Percentiles rank a stretch among this genome's conserved stretches.
Evolutionary conservation across 2,329 filamentous ascomycete species (phyloP).

Genomic region (Colletotrichum echinochloae): DNA sequence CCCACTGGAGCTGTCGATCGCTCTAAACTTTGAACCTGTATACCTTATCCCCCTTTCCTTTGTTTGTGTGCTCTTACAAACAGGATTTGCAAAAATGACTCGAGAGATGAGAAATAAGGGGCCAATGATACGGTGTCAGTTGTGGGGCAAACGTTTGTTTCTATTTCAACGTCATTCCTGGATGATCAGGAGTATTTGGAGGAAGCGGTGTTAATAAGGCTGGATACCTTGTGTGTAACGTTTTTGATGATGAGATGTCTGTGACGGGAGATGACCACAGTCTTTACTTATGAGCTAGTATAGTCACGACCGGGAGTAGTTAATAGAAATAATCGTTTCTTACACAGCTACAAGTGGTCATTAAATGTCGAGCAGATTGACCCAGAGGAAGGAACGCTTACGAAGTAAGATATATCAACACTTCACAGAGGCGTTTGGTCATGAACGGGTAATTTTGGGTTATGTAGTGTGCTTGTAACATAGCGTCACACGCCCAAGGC

Average conservation of each 20-base stretch:
- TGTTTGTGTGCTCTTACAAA: slow-evolving; percentile 9
- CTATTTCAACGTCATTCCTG: slow-evolving; percentile 13
- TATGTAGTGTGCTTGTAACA: not conserved
- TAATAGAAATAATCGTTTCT: not conserved
- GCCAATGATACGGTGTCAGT: not conserved
- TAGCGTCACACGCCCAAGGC: not conserved
- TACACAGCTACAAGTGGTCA: too few relatives aligned
- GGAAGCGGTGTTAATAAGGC: slow-evolving; percentile 9
- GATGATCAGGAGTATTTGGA: slow-evolving; percentile 6
- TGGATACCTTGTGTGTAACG: slow-evolving; percentile 38
- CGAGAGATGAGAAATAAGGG: slow-evolving; percentile 21
- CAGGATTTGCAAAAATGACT: slow-evolving; percentile 19
- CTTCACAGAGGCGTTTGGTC: not conserved
- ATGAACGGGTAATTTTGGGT: not conserved
- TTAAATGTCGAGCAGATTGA: not conserved
- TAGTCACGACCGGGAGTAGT: slow-evolving; percentile 28
- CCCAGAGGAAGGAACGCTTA: not conserved
- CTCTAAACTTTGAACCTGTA: slow-evolving; percentile 9
- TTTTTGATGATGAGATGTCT: slow-evolving; percentile 15
- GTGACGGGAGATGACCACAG: not conserved
- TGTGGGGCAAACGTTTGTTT: slow-evolving; percentile 11
- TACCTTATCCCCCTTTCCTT: slow-evolving; percentile 20
- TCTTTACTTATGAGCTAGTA: slow-evolving; percentile 17
- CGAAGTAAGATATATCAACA: too few relatives aligned
- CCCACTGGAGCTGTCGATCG: not conserved